These are phyloP conservation scores for Tremella fuciformis DNA, from an alignment of 768 basidiomycete species.

Conservation along the genomic window DNA sequence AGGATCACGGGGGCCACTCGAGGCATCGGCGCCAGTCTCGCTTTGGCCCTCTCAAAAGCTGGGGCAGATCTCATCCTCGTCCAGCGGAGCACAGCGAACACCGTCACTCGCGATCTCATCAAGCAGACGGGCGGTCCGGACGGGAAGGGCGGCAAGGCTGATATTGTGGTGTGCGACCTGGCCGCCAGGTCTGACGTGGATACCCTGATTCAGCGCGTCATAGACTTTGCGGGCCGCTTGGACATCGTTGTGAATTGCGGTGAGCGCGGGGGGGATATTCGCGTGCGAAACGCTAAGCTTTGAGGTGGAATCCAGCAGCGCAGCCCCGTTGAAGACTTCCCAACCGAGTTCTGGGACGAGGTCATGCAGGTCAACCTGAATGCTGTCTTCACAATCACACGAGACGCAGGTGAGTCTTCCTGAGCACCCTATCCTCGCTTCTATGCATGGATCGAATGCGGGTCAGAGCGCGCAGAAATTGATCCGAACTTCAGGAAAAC, in stretches of 20 bases:
- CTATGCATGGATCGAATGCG: too few species aligned
- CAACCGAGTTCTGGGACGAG: conserved; percentile 69
- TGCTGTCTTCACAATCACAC: conserved; percentile 76
- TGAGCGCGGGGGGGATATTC: conserved; percentile 56
- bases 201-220: conserved; percentile 55
- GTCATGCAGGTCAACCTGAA: conserved; percentile 84
- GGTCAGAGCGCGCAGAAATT: too few species aligned
- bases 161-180: conserved; percentile 62
- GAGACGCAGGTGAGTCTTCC: conserved; percentile 63
- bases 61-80: conserved; percentile 53
- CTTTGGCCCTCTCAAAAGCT: conserved; percentile 53
- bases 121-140: conserved; percentile 40
- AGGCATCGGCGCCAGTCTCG: conserved; percentile 53
- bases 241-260: conserved; percentile 71
- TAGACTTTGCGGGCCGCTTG: conserved; percentile 57
- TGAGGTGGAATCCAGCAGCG: conserved; percentile 48
- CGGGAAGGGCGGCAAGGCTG: conserved; percentile 47
- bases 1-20: conserved; percentile 51
- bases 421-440: too few species aligned
- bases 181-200: conserved; percentile 58
- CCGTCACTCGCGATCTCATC: conserved; percentile 50
- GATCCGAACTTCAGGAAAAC: conserved; percentile 50
- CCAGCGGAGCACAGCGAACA: conserved; percentile 55
- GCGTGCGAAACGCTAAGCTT: too few species aligned
- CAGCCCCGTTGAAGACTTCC: conserved; percentile 62